Evolutionary conservation across 1,139 yeast species (phyloP), one percentile per base, ranked within the genome.

Genomic region (Candida tropicalis): DNA sequence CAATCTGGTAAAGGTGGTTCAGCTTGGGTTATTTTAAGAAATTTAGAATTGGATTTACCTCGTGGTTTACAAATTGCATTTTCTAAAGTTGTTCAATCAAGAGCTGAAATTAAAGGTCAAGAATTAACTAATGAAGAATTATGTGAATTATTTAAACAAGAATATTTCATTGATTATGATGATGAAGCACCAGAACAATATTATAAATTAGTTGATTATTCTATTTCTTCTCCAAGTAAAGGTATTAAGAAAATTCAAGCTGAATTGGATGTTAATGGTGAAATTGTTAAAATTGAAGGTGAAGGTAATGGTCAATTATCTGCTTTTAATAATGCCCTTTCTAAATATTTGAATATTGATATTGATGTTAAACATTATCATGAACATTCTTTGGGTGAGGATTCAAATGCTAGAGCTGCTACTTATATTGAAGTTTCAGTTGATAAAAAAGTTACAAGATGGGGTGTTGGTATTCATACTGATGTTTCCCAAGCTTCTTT

Each of bases 401-500:
- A 95, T 50, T 82, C 96, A 31, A 75, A 80, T 50, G 82, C 96
- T 44, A 81, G 85, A 62, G 99, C 99, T 49, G 98, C 95, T 20
- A 84, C 97, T 16, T 93, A 85, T 63, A 84, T 90, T 52, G 89
- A 84, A 61, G 71, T 84, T 38, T 76, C 78, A 59, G 74, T 75
- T 41, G 74, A 75, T 49, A 70, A 73, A 40, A 67, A 70, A 33
- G 66, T 71, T 23, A 62, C 70, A 45, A 79, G 81, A 60, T 91
- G 98, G 97, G 98, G 99, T 67, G 90, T 89, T 44, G 98, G 97
- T 58, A 83, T 91, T 47, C 83, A 90, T 61, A 89, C 86, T 63
- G 98, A 93, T 75, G 97, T 90, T 34, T 50, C 53, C 25, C 89
- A 85, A 58, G 96, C 98, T 36, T 84, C 96, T 12, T 81, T 88